Evolutionary conservation across 2,329 filamentous ascomycete species (phyloP).

Genomic region (Trichoderma harzianum): DNA sequence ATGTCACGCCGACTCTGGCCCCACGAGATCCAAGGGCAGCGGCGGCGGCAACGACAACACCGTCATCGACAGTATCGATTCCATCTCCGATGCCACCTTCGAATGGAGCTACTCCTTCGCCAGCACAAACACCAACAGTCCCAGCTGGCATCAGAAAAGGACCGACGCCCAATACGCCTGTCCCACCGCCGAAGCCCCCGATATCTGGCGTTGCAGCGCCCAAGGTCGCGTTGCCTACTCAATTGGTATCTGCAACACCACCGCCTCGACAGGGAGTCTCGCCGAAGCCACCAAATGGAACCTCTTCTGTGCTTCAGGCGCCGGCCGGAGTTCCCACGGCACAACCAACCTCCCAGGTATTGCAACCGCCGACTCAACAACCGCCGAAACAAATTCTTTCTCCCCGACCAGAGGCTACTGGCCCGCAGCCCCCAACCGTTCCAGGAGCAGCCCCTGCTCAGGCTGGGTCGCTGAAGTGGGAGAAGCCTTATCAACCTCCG

Average conservation of each 20-base stretch:
- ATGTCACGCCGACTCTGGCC: constrained; percentile 31
- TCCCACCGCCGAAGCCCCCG: constrained; percentile 36
- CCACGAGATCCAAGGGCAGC: constrained; percentile 33
- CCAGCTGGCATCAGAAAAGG: constrained; percentile 28
- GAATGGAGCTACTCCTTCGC: constrained; percentile 27
- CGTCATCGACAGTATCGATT: constrained; percentile 23
- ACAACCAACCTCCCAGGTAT: constrained; percentile 28
- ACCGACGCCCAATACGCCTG: constrained; percentile 32
- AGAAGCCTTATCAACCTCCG: constrained; percentile 40
- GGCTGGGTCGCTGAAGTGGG: constrained; percentile 38
- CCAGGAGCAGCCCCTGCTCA: constrained; percentile 24
- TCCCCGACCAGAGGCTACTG: constrained; percentile 32
- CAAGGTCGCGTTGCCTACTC: constrained; percentile 29
- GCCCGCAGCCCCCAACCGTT: constrained; percentile 28
- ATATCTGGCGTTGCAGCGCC: constrained; percentile 23
- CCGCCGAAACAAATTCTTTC: constrained; percentile 32
- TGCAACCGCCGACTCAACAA: constrained; percentile 32
- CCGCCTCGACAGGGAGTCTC: constrained; percentile 29
- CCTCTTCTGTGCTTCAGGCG: constrained; percentile 36
- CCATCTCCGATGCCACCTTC: background rate
- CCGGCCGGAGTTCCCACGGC: constrained; percentile 32
- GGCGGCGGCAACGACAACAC: constrained; percentile 18
- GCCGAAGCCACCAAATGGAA: constrained; percentile 30
- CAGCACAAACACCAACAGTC: constrained; percentile 21
- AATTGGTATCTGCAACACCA: constrained; percentile 28